Evolutionary conservation across 495 filamentous ascomycete genomes (phyloP), one percentile per base, ranked within the genome.

Genomic region (Neurospora sp.): DNA sequence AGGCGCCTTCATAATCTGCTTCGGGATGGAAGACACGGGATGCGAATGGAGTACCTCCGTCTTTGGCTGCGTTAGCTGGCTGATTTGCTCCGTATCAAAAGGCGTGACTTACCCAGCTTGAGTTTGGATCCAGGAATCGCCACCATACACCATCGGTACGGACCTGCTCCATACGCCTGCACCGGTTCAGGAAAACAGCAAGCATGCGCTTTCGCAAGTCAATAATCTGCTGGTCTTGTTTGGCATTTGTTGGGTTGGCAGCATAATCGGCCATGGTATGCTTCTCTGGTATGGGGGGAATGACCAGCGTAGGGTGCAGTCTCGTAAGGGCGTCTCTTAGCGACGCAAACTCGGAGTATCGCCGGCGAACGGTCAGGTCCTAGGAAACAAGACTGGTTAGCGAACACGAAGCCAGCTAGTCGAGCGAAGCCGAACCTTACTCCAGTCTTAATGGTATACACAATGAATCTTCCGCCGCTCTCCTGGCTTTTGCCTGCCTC

Each of bases 251-350:
- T 0, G 96, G 96, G 75, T 97, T 97, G 22, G 96, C 94, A 35
- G 96, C 96, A 80, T 99, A 99, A 78, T 99, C 96, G 68, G 96
- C 95, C 91, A 98, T 95, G 70, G 93, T 94, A 79, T 98, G 96
- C 80, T 99, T 99, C 83, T 99, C 96, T 10, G 96, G 96, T 74
- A 99, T 99, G 3, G 96, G 96, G 1, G 96, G 96, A 70, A 99
- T 92, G 74, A 99, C 90, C 41, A 98, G 88, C 3, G 96, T 98
- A 2, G 96, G 96, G 76, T 98, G 96, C 71, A 99, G 85, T 73
- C 91, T 91, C 27, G 94, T 92, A 20, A 99, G 88, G 2, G 94
- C 94, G 76, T 93, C 91, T 73, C 96, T 87, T 65, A 99, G 84
- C 8, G 93, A 97, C n/a, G 92, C 91, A 78, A 99, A 99, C 79